Evolutionary conservation across 768 basidiomycete genomes (phyloP).

Genomic region (Panellus pusillus): DNA sequence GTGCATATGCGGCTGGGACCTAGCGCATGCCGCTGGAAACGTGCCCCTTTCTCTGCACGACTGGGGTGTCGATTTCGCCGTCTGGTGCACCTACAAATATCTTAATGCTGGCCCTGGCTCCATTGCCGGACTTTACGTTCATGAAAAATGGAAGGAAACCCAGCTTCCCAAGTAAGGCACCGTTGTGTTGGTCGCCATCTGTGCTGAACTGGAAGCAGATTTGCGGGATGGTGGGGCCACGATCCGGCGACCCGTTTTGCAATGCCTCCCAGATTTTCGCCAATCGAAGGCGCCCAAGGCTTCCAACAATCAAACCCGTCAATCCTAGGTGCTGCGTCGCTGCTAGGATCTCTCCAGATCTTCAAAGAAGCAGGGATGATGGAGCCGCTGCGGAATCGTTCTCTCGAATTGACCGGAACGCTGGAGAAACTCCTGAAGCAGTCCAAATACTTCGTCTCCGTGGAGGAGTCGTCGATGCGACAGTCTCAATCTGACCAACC

Average conservation of each 20-base stretch:
- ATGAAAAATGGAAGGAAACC: conserved; percentile 73
- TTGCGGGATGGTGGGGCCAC: conserved; percentile 99
- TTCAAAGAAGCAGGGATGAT: conserved; percentile 83
- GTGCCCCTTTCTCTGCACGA: conserved; percentile 86
- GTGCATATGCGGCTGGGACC: conserved; percentile 93
- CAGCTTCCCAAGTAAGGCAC: conserved; percentile 61
- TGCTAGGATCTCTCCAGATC: conserved; percentile 80
- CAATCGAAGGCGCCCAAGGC: conserved; percentile 88
- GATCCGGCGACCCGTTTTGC: conserved; percentile 82
- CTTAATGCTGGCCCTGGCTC: conserved; percentile 95
- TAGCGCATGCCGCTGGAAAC: conserved; percentile 95
- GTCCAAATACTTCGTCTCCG: conserved; percentile 64
- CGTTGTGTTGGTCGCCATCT: conserved; percentile 12
- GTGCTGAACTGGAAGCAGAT: conserved; percentile 45
- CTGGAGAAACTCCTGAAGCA: conserved; percentile 64
- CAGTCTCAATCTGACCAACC: conserved; percentile 28
- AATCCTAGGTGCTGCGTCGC: conserved; percentile 72
- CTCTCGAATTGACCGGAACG: conserved; percentile 64
- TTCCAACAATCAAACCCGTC: conserved; percentile 97
- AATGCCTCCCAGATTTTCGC: conserved; percentile 83
- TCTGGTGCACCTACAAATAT: conserved; percentile 99
- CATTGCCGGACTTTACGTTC: conserved; percentile 92
- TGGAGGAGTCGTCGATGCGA: conserved; percentile 28
- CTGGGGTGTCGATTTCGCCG: conserved; percentile 96
- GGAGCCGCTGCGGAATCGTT: conserved; percentile 64